Conservation (phyloP, 2,329 filamentous ascomycete species). For the Knufia petricola region DNA sequence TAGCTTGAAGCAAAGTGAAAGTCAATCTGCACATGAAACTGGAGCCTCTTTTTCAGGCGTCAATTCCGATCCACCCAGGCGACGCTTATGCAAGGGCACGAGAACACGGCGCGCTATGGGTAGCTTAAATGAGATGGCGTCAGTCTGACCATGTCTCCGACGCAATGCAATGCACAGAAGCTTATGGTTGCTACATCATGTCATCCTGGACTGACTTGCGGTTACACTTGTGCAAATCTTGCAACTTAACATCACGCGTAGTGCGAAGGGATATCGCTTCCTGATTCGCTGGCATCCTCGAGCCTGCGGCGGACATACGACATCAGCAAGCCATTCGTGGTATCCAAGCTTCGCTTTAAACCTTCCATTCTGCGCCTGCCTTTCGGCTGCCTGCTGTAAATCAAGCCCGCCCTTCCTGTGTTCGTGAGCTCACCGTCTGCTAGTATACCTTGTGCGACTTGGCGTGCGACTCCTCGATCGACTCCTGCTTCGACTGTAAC, state of each 20-base stretch:
- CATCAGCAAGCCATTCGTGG: neutral
- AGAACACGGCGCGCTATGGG: neutral
- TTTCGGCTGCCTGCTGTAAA: too few relatives aligned
- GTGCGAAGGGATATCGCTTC: neutral
- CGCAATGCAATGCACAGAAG: neutral
- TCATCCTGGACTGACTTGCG: neutral
- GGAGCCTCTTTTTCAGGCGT: conserved; percentile 11
- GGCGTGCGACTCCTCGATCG: conserved; percentile 40
- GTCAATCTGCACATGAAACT: conserved; percentile 1
- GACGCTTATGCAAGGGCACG: conserved; percentile 11
- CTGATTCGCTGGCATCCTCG: too few relatives aligned
- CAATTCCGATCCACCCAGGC: conserved; percentile 3
- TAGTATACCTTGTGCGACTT: conserved; percentile 37
- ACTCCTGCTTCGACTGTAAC: conserved; percentile 43
- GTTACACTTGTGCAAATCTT: neutral
- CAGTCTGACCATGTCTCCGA: neutral
- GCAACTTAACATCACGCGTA: neutral
- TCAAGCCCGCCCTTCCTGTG: too few relatives aligned
- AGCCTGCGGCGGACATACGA: too few relatives aligned
- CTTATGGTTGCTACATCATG: neutral
- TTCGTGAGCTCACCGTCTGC: conserved; percentile 18
- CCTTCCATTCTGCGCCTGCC: too few relatives aligned
- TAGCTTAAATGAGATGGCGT: conserved; percentile 1
- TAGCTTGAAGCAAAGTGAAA: conserved; percentile 1
- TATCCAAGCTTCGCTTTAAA: too few relatives aligned